phyloP scores from a whole-genome alignment of 1,139 yeast genomes.

The Blastobotrys raffinosifermentans region DNA sequence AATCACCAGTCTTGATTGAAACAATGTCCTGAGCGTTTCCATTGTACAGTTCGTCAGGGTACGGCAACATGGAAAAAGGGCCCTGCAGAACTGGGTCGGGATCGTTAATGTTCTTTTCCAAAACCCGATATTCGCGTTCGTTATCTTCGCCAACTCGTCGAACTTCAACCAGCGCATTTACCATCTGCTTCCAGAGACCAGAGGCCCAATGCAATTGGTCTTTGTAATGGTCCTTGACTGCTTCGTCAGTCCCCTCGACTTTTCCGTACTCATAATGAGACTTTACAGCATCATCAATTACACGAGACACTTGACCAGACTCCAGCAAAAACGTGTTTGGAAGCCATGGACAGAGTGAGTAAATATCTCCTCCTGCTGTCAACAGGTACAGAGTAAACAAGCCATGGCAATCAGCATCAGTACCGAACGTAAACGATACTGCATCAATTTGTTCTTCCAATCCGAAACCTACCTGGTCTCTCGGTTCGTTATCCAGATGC shows the following conservation, averaged over 20 bases:
- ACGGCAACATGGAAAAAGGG: slow-evolving; percentile 47
- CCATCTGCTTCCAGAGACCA: slow-evolving; percentile 24
- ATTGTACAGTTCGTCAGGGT: slow-evolving; percentile 43
- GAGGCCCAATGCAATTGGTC: slow-evolving; percentile 27
- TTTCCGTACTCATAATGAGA: slow-evolving; percentile 19
- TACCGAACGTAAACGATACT: slow-evolving; percentile 46
- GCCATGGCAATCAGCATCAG: slow-evolving; percentile 36
- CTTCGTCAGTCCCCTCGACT: slow-evolving; percentile 3
- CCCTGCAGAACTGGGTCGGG: slow-evolving; percentile 38
- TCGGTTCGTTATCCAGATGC: not conserved
- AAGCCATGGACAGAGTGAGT: slow-evolving; percentile 49
- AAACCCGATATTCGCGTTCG: slow-evolving; percentile 17
- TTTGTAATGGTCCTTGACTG: slow-evolving; percentile 16
- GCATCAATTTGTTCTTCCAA: slow-evolving; percentile 18
- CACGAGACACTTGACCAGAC: slow-evolving; percentile 31
- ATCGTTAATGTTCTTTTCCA: slow-evolving; percentile 19
- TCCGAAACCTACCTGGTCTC: too few relatives aligned
- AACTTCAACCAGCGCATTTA: slow-evolving; percentile 19
- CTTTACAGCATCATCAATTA: slow-evolving; percentile 41
- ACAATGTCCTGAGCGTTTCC: slow-evolving; percentile 37
- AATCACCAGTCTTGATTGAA: slow-evolving; percentile 29
- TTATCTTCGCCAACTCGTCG: slow-evolving; percentile 16
- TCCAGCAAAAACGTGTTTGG: slow-evolving; percentile 40
- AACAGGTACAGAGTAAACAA: slow-evolving; percentile 44
- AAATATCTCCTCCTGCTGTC: slow-evolving; percentile 50